Percentiles rank a stretch among this genome's conserved stretches.
Conservation (phyloP, 1,139 yeast species). For the Torulaspora globosa region DNA sequence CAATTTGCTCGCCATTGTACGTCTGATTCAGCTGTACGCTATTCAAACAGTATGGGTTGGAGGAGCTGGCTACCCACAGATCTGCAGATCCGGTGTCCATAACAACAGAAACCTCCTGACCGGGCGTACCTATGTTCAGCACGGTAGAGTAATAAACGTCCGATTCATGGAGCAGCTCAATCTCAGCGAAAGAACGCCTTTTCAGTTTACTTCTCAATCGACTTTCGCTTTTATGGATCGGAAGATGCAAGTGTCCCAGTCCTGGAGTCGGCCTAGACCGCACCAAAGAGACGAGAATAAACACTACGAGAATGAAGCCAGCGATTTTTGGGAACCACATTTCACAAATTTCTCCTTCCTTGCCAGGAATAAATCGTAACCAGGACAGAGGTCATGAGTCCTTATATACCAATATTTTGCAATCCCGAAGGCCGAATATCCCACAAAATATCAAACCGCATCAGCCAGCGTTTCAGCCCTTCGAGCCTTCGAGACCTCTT, state of each 20-base stretch:
- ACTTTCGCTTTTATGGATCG: slow-evolving; percentile 3
- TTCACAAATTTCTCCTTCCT: not conserved
- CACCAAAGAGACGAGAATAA: not conserved
- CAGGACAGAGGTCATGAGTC: not conserved
- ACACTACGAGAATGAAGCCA: not conserved
- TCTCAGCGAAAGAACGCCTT: slow-evolving; percentile 11
- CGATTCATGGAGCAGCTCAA: slow-evolving; percentile 29
- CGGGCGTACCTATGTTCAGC: slow-evolving; percentile 50
- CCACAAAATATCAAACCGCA: not conserved
- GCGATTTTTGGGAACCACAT: not conserved
- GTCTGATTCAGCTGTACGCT: slow-evolving; percentile 10
- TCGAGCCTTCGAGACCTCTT: not conserved
- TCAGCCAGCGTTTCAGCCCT: not conserved
- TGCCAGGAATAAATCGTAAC: not conserved
- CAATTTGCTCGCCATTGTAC: slow-evolving; percentile 15
- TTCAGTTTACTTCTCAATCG: not conserved
- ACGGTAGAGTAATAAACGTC: slow-evolving; percentile 41
- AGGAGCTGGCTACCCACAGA: slow-evolving; percentile 50
- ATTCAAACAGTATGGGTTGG: slow-evolving; percentile 35
- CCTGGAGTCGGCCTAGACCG: not conserved
- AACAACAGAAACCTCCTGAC: slow-evolving; percentile 47
- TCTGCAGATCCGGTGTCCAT: slow-evolving; percentile 71
- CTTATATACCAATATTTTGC: not conserved
- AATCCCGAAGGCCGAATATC: not conserved
- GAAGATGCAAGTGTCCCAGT: slow-evolving; percentile 5